Conservation (phyloP, 805 yeast genomes). For the Pichia pseudocactophila region DNA sequence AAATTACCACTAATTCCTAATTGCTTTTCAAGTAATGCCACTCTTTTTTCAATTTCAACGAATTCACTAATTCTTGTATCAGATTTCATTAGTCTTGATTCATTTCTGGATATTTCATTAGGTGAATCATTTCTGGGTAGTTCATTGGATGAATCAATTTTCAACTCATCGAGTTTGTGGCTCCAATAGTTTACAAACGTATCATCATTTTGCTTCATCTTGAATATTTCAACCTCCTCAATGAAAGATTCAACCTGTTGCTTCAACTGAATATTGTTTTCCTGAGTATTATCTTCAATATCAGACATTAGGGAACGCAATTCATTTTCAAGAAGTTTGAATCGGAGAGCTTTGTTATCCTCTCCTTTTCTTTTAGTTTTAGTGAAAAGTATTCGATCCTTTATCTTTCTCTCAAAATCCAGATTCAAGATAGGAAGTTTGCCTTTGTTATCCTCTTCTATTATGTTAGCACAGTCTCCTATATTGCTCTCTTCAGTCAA, state of each 20-base stretch:
- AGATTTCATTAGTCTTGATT: no score
- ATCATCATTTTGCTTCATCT: background rate
- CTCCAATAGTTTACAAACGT: constrained; percentile 11
- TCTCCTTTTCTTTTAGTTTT: background rate
- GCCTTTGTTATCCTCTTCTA: constrained; percentile 1
- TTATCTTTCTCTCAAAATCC: constrained; percentile 7
- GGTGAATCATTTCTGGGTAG: no score
- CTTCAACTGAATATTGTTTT: background rate
- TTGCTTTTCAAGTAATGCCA: constrained; percentile 12
- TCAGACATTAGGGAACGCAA: constrained; percentile 9
- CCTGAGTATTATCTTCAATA: constrained; percentile 5
- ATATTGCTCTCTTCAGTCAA: constrained; percentile 2
- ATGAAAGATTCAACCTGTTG: constrained; percentile 3
- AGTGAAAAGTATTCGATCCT: background rate
- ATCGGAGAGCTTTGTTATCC: constrained; percentile 6
- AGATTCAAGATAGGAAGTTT: background rate
- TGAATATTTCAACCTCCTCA: constrained; percentile 2
- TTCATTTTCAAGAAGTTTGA: constrained; percentile 9
- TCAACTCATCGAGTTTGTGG: background rate
- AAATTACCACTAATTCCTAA: background rate
- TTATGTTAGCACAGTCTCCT: background rate
- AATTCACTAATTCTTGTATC: background rate
- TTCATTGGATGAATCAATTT: no score
- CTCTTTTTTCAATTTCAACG: constrained; percentile 10
- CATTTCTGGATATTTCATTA: background rate